Conservation (phyloP, 2,329 filamentous ascomycete genomes). For the Seiridium cupressi region DNA sequence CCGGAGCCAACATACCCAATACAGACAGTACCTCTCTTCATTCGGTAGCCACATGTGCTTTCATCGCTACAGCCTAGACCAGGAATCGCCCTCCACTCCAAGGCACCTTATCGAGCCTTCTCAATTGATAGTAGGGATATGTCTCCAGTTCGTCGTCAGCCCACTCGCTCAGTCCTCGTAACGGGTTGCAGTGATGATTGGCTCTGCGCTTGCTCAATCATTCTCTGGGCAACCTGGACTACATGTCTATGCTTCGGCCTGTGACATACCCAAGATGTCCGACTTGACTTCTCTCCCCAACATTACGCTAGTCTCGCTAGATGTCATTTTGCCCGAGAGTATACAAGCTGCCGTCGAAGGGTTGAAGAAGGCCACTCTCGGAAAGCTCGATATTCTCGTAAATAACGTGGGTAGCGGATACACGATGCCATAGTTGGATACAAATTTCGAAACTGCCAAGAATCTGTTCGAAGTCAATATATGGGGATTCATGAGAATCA, state of each 20-base stretch:
- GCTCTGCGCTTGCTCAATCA: slow-evolving; percentile 19
- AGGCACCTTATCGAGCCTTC: no score
- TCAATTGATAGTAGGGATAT: background rate
- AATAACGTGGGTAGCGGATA: slow-evolving; percentile 29
- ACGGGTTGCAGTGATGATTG: slow-evolving; percentile 26
- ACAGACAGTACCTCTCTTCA: no score
- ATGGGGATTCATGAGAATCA: slow-evolving; percentile 25
- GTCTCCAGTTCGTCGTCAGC: background rate
- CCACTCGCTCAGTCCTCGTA: slow-evolving; percentile 15
- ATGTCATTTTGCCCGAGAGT: slow-evolving; percentile 27
- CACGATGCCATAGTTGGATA: slow-evolving; percentile 27
- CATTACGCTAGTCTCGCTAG: slow-evolving; percentile 26
- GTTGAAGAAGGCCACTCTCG: slow-evolving; percentile 7
- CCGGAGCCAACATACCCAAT: no score
- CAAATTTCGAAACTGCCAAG: slow-evolving; percentile 21
- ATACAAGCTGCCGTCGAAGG: slow-evolving; percentile 17
- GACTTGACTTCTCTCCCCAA: slow-evolving; percentile 18
- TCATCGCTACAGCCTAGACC: no score
- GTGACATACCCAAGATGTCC: slow-evolving; percentile 24
- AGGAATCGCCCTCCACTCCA: no score
- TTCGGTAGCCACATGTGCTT: no score
- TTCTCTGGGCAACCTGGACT: slow-evolving; percentile 15
- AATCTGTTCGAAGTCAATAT: slow-evolving; percentile 28
- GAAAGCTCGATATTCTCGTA: slow-evolving; percentile 26
- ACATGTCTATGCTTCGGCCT: slow-evolving; percentile 31